phyloP scores from a whole-genome alignment of 2,329 filamentous ascomycete genomes.

The Ceratocystis diversiconidia region DNA sequence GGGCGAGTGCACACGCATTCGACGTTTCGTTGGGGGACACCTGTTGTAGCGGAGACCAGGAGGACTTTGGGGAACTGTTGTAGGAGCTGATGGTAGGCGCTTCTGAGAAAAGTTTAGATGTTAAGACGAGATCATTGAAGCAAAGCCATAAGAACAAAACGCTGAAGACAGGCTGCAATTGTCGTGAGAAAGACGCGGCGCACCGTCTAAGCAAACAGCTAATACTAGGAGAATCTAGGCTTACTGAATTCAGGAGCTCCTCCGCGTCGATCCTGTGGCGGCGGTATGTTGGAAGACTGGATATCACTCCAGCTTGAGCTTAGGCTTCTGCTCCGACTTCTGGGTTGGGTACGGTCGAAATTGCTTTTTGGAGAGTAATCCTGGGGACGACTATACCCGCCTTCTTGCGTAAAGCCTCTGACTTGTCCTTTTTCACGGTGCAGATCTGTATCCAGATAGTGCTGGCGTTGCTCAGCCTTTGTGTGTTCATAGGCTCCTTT shows the following conservation, averaged over 20 bases:
- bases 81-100: conserved; percentile 9
- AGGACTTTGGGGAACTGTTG: neutral
- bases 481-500: neutral
- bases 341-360: no score
- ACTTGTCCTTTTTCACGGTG: neutral
- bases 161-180: neutral
- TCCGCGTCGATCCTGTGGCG: neutral
- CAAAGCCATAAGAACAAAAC: neutral
- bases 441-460: conserved; percentile 8
- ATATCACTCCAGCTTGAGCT: conserved; percentile 19
- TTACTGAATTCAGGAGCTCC: conserved; percentile 12
- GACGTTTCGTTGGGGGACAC: conserved; percentile 1
- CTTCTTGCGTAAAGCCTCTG: neutral
- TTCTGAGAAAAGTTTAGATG: conserved; percentile 9
- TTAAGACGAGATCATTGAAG: conserved; percentile 7
- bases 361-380: neutral
- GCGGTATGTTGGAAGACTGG: conserved; percentile 1
- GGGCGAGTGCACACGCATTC: neutral
- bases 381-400: neutral
- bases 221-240: neutral
- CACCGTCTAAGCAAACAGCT: neutral
- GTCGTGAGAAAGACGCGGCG: neutral
- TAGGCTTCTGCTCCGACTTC: conserved; percentile 22
- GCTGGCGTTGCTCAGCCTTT: conserved; percentile 18
- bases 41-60: neutral